Percentiles rank a stretch among this genome's conserved stretches.
Conservation (phyloP, 495 filamentous ascomycete genomes). For the Hypoxylon fragiforme region DNA sequence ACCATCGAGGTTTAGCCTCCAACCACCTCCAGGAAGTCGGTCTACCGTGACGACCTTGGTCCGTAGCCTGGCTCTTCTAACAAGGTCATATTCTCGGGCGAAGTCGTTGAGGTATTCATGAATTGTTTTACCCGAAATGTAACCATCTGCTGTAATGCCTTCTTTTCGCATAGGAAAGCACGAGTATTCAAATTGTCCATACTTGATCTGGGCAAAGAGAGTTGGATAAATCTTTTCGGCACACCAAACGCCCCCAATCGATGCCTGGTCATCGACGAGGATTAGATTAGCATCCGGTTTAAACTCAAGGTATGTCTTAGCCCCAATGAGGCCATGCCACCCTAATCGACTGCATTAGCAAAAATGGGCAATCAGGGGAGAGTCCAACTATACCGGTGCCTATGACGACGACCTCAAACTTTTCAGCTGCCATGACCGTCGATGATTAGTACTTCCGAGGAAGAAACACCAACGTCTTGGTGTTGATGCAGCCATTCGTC, state of each 20-base stretch:
- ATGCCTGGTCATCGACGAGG: slow-evolving; percentile 45
- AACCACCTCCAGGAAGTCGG: slow-evolving; percentile 27
- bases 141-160: slow-evolving; percentile 27
- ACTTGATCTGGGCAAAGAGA: slow-evolving; percentile 44
- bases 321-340: slow-evolving; percentile 48
- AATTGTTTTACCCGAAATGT: slow-evolving; percentile 38
- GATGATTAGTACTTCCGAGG: background rate
- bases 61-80: slow-evolving; percentile 36
- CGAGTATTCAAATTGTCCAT: slow-evolving; percentile 45
- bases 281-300: slow-evolving; percentile 40
- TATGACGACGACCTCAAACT: slow-evolving; percentile 1
- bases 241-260: slow-evolving; percentile 50
- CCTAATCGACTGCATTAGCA: slow-evolving; percentile 29
- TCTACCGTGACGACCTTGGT: slow-evolving; percentile 33
- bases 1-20: slow-evolving; percentile 33
- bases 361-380: background rate
- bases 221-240: slow-evolving; percentile 44
- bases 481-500: too few relatives aligned
- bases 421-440: background rate
- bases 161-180: slow-evolving; percentile 40
- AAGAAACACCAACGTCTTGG: background rate
- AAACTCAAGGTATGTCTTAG: slow-evolving; percentile 50
- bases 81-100: slow-evolving; percentile 39
- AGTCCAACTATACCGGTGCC: background rate
- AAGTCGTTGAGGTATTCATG: slow-evolving; percentile 36